These are phyloP conservation scores for Rhododendron henanense DNA, from an alignment of 148 eudicot genomes.

Conservation along the genomic window DNA sequence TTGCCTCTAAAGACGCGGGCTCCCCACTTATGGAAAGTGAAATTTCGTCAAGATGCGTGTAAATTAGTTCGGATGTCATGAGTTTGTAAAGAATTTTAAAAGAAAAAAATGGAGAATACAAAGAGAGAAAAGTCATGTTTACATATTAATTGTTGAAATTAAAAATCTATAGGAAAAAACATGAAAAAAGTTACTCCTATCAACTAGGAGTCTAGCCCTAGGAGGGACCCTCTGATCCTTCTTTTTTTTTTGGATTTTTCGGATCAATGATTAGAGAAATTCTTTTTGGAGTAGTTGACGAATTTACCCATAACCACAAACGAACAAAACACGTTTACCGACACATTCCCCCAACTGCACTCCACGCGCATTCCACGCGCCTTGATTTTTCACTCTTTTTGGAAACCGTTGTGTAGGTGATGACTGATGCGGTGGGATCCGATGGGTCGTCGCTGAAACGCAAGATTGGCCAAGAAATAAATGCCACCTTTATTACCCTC, in stretches of 20 bases:
- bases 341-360: neutral
- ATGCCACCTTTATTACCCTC: conserved; percentile 11
- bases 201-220: neutral
- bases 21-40: no score
- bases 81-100: no score
- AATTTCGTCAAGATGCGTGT: no score
- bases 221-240: neutral
- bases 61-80: no score
- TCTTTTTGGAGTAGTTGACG: neutral
- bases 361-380: neutral
- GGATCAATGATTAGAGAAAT: neutral
- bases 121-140: neutral
- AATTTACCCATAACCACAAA: neutral
- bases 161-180: no score
- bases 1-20: no score
- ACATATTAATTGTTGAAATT: no score
- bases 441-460: conserved; percentile 16
- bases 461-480: conserved; percentile 14
- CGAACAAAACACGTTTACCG: neutral
- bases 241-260: neutral
- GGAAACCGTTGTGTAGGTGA: neutral
- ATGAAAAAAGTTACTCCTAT: no score
- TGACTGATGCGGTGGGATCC: neutral
- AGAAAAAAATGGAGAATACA: no score
- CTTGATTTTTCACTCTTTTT: neutral